These are phyloP conservation scores for Monosporozyma siamensis DNA, from an alignment of 805 yeast species.

Conservation along the genomic window DNA sequence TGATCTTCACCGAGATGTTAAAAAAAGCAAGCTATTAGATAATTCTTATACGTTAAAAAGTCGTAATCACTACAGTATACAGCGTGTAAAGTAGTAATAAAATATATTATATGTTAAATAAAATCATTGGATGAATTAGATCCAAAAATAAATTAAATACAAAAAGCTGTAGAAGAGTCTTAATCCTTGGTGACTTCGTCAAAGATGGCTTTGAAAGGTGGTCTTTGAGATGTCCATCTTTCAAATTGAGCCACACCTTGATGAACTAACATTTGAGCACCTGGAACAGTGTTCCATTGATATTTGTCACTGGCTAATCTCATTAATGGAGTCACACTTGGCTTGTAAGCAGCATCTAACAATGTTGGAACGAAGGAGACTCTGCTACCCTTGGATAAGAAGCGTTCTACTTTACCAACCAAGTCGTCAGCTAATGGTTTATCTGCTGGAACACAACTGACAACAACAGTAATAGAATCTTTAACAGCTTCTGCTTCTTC, in stretches of 20 bases:
- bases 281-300: conserved; percentile 80
- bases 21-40: too few relatives aligned
- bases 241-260: conserved; percentile 88
- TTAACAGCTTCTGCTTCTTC: conserved; percentile 35
- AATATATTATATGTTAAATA: too few relatives aligned
- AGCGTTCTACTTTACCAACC: conserved; percentile 38
- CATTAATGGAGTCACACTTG: conserved; percentile 81
- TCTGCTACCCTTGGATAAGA: conserved; percentile 36
- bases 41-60: too few relatives aligned
- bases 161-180: neutral
- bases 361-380: conserved; percentile 44
- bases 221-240: conserved; percentile 58
- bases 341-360: conserved; percentile 93
- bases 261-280: conserved; percentile 83
- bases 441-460: conserved; percentile 81
- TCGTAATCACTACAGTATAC: too few relatives aligned
- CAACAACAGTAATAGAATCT: conserved; percentile 47
- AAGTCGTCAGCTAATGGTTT: conserved; percentile 50
- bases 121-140: too few relatives aligned
- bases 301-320: conserved; percentile 50
- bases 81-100: too few relatives aligned
- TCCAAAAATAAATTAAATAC: too few relatives aligned
- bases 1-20: too few relatives aligned
- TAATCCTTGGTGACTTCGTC: conserved; percentile 43
- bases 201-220: conserved; percentile 55